Conservation (phyloP, 192 early-diverging fungal genomes). For the Linderina pennispora region DNA sequence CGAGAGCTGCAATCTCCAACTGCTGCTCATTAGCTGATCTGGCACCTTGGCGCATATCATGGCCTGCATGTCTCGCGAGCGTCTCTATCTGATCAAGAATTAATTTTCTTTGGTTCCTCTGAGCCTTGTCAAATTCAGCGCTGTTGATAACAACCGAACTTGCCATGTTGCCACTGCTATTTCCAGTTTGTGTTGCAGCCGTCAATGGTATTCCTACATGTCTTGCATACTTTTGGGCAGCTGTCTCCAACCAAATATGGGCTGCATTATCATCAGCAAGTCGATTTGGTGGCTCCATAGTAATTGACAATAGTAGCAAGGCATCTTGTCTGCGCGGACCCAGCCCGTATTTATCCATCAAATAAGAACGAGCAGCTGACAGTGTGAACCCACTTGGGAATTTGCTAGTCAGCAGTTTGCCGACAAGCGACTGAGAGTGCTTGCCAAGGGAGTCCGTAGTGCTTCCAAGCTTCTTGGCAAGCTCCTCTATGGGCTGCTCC, state of each 20-base stretch:
- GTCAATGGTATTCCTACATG: conserved; percentile 71
- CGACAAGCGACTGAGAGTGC: conserved; percentile 65
- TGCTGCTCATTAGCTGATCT: conserved; percentile 58
- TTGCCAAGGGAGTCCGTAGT: conserved; percentile 70
- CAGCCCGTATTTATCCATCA: conserved; percentile 67
- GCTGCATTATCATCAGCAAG: conserved; percentile 66
- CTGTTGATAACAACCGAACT: conserved; percentile 61
- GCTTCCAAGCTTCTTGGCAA: conserved; percentile 58
- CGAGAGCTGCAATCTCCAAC: conserved; percentile 52
- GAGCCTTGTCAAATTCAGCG: conserved; percentile 77
- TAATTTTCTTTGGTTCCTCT: conserved; percentile 63
- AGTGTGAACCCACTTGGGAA: conserved; percentile 91
- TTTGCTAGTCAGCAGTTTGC: conserved; percentile 77
- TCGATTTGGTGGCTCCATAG: conserved; percentile 79
- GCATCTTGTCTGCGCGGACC: conserved; percentile 71
- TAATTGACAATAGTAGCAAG: conserved; percentile 68
- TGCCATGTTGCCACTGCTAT: conserved; percentile 6
- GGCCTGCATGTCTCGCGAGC: conserved; percentile 74
- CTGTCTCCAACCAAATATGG: conserved; percentile 72
- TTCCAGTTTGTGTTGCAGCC: too few relatives aligned
- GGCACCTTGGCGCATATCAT: conserved; percentile 67
- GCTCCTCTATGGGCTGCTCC: conserved; percentile 78
- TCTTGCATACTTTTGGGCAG: conserved; percentile 66
- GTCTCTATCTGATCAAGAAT: conserved; percentile 79
- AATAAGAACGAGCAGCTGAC: conserved; percentile 60